A percentile compares a stretch with the other conserved stretches of the same genome.
phyloP scores from a whole-genome alignment of 257 asterid genomes.

The Solanum neorickii region DNA sequence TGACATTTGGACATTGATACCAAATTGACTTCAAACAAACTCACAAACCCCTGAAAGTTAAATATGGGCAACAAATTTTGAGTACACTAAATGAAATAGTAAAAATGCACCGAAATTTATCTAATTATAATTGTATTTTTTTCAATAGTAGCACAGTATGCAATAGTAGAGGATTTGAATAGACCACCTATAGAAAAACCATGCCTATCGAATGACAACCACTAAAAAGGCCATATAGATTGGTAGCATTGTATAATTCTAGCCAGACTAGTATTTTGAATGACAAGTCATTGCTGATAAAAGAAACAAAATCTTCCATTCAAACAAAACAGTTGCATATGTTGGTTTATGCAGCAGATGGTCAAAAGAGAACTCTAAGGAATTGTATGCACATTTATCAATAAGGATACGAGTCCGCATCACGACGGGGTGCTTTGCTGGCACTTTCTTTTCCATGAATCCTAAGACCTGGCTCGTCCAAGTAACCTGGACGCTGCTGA shows the following conservation, averaged over 20 bases:
- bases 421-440: conserved; percentile 70
- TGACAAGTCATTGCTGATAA: neutral
- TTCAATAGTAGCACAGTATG: neutral
- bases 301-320: neutral
- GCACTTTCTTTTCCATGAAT: conserved; percentile 71
- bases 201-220: neutral
- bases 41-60: neutral
- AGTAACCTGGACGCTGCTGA: conserved; percentile 65
- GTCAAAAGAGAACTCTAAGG: neutral
- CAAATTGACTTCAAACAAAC: neutral
- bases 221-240: neutral
- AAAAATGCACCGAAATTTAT: neutral
- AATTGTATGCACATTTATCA: neutral
- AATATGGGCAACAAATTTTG: neutral
- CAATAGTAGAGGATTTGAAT: neutral
- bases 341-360: neutral
- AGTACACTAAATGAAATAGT: neutral
- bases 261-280: neutral
- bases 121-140: neutral
- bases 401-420: conserved; percentile 79
- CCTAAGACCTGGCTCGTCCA: conserved; percentile 76
- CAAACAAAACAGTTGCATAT: neutral
- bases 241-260: neutral
- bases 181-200: neutral
- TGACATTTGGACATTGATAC: neutral